Conservation (phyloP, 2,329 filamentous ascomycete species). For the Xylogone sp. region DNA sequence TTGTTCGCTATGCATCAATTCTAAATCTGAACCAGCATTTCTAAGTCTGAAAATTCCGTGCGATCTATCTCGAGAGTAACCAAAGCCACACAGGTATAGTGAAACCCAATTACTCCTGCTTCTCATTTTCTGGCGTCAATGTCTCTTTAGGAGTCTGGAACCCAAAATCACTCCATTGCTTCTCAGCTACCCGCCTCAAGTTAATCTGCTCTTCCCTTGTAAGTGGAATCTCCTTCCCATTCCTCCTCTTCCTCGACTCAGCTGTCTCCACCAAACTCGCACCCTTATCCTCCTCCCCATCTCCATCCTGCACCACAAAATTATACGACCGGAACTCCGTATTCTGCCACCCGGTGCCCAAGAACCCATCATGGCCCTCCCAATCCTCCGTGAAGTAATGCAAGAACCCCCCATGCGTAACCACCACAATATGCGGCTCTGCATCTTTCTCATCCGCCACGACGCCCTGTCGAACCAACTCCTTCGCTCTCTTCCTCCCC, state of each 20-base stretch:
- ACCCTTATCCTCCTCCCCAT: slow-evolving; percentile 7
- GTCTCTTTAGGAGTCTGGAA: slow-evolving; percentile 8
- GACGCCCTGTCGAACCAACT: not conserved
- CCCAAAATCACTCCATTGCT: slow-evolving; percentile 16
- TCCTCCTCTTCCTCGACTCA: slow-evolving; percentile 20
- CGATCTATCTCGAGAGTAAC: no score
- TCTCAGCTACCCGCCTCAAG: slow-evolving; percentile 16
- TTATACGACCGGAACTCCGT: slow-evolving; percentile 24
- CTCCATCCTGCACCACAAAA: slow-evolving; percentile 17
- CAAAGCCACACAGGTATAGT: not conserved
- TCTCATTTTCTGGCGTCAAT: not conserved
- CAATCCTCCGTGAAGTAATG: slow-evolving; percentile 86
- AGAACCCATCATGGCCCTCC: slow-evolving; percentile 42
- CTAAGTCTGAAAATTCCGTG: no score
- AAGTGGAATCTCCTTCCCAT: slow-evolving; percentile 16
- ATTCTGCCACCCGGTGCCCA: slow-evolving; percentile 28
- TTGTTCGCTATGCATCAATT: no score
- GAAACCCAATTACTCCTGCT: slow-evolving; percentile 9
- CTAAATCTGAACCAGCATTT: no score
- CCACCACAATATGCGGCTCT: slow-evolving; percentile 67
- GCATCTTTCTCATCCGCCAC: slow-evolving; percentile 10
- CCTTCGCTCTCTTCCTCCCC: not conserved
- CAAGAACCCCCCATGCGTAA: slow-evolving; percentile 79
- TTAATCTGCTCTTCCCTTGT: slow-evolving; percentile 23
- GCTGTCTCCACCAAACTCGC: slow-evolving; percentile 22